A percentile compares a stretch with the other conserved stretches of the same genome.
phyloP scores from a whole-genome alignment of 306 rosid genomes.

The Prunus armeniaca region DNA sequence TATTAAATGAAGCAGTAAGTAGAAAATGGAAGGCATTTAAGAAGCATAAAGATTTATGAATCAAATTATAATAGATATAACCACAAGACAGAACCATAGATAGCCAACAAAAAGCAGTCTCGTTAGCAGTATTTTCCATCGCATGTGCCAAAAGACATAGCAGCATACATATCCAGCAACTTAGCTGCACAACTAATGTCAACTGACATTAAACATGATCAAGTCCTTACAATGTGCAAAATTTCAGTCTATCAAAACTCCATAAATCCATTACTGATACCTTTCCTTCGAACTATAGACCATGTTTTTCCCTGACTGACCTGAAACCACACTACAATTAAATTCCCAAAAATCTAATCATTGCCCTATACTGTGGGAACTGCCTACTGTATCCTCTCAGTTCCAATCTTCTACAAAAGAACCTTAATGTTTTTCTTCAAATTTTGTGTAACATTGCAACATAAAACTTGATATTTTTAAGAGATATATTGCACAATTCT shows the following conservation, averaged over 20 bases:
- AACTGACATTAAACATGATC: background rate
- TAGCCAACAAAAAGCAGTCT: background rate
- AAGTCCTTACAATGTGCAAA: background rate
- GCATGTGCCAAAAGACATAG: background rate
- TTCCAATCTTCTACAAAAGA: background rate
- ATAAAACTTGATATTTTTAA: background rate
- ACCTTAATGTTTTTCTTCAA: background rate
- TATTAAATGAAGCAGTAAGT: slow-evolving; percentile 24
- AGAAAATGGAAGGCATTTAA: slow-evolving; percentile 19
- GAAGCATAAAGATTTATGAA: background rate
- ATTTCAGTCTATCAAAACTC: background rate
- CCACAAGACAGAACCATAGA: background rate
- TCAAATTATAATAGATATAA: slow-evolving; percentile 9
- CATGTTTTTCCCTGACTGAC: background rate
- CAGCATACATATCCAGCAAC: background rate
- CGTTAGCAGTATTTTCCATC: background rate
- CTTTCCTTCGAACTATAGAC: background rate
- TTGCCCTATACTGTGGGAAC: background rate
- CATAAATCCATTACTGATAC: background rate
- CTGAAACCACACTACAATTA: background rate
- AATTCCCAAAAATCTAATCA: background rate
- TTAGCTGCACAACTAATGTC: background rate
- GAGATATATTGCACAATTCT: background rate
- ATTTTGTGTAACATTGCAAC: background rate
- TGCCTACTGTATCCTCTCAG: background rate